These are phyloP conservation scores for Coniochaeta ligniaria DNA, from an alignment of 2,329 filamentous ascomycete species.

Conservation along the genomic window DNA sequence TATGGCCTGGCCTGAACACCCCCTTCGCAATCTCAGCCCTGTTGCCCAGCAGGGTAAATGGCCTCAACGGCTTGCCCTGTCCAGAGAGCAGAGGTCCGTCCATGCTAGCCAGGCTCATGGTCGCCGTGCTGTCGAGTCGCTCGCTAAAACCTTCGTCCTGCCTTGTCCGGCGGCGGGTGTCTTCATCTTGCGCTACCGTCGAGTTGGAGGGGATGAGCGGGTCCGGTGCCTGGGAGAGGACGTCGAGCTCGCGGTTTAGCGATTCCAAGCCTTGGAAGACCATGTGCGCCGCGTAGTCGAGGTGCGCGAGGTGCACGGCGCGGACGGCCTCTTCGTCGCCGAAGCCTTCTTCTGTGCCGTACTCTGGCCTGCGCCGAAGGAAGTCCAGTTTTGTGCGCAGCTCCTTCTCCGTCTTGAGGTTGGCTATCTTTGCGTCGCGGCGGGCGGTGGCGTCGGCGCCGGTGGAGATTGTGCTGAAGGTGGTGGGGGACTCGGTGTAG, in stretches of 20 bases:
- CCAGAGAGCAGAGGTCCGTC: constrained; percentile 67
- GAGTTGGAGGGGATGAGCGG: constrained; percentile 28
- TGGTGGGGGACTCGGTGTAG: constrained; percentile 64
- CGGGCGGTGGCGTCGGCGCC: constrained; percentile 53
- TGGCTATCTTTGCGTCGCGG: constrained; percentile 77
- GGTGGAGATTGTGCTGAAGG: constrained; percentile 65
- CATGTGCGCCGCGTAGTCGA: constrained; percentile 67
- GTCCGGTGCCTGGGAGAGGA: constrained; percentile 68
- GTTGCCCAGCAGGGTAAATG: constrained; percentile 78
- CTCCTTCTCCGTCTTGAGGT: constrained; percentile 79
- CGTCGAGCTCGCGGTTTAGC: constrained; percentile 74
- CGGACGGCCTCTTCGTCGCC: constrained; percentile 82
- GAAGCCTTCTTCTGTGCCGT: constrained; percentile 50
- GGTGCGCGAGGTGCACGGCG: constrained; percentile 67
- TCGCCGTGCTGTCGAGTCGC: constrained; percentile 60
- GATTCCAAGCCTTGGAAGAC: constrained; percentile 84
- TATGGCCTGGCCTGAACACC: constrained; percentile 88
- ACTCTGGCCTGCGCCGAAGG: constrained; percentile 32
- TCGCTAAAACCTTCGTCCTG: constrained; percentile 51
- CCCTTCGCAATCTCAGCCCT: constrained; percentile 69
- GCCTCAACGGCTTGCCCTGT: constrained; percentile 78
- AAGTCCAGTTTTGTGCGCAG: constrained; percentile 73
- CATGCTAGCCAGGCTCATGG: constrained; percentile 41
- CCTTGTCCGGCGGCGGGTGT: constrained; percentile 29
- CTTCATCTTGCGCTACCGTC: constrained; percentile 32